phyloP scores from a whole-genome alignment of 2,329 filamentous ascomycete species.

The Phyllosticta ampelicida region DNA sequence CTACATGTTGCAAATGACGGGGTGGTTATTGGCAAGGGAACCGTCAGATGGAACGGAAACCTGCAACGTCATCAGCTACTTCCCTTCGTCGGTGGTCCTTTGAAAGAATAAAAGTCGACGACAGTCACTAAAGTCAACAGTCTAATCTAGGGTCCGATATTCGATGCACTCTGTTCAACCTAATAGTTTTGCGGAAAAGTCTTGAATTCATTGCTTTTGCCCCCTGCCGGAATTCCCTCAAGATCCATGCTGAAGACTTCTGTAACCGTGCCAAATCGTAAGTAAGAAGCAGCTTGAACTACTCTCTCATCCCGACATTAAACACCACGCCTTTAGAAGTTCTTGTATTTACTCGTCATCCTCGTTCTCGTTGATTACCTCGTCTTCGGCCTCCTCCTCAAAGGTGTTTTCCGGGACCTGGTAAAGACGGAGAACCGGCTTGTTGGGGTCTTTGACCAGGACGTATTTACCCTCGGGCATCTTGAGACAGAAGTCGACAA shows the following conservation, averaged over 20 bases:
- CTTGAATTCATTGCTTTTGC: constrained; percentile 9
- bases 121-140: not conserved
- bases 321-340: not conserved
- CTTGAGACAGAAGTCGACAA: constrained; percentile 84
- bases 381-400: constrained; percentile 77
- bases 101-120: no score
- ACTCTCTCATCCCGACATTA: constrained; percentile 1
- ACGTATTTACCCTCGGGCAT: constrained; percentile 74
- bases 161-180: not conserved
- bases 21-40: not conserved
- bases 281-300: constrained; percentile 1
- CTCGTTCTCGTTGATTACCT: constrained; percentile 42
- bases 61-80: not conserved
- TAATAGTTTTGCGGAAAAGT: not conserved
- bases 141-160: not conserved
- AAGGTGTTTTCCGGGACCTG: constrained; percentile 79
- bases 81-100: not conserved
- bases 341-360: constrained; percentile 39
- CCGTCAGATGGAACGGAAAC: not conserved
- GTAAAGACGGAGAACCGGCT: constrained; percentile 86
- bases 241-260: not conserved
- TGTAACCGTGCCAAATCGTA: constrained; percentile 8
- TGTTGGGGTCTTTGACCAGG: constrained; percentile 83
- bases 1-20: not conserved
- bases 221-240: not conserved